phyloP scores from a whole-genome alignment of 306 rosid genomes.

The Pachyrhizus erosus region DNA sequence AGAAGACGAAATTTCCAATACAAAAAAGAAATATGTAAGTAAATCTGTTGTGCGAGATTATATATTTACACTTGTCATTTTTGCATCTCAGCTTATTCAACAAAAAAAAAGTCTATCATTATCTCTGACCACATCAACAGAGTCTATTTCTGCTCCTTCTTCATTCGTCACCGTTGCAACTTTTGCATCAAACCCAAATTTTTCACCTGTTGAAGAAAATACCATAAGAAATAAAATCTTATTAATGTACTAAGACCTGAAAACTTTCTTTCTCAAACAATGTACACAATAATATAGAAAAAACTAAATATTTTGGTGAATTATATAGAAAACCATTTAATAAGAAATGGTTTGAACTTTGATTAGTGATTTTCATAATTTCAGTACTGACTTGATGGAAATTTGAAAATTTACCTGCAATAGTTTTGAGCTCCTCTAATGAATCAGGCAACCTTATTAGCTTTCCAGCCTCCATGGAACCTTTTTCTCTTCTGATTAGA shows the following conservation, averaged over 20 bases:
- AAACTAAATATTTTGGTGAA: neutral
- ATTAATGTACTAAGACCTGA: neutral
- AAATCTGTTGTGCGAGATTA: neutral
- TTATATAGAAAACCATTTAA: neutral
- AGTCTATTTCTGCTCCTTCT: conserved; percentile 82
- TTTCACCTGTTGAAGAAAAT: conserved; percentile 62
- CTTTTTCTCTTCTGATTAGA: conserved; percentile 54
- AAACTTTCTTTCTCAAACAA: conserved; percentile 13
- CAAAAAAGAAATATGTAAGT: neutral
- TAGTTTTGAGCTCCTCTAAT: conserved; percentile 69
- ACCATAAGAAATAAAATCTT: conserved; percentile 7
- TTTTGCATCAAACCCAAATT: conserved; percentile 64
- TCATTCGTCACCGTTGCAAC: conserved; percentile 65
- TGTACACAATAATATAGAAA: neutral
- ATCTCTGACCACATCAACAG: conserved; percentile 82
- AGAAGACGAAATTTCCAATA: conserved; percentile 14
- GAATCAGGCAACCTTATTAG: conserved; percentile 79
- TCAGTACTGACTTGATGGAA: neutral
- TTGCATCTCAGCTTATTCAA: conserved; percentile 43
- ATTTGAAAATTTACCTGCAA: conserved; percentile 68
- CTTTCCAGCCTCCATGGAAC: conserved; percentile 70
- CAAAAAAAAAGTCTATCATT: conserved; percentile 74
- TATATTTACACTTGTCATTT: conserved; percentile 36
- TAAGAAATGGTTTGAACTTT: conserved; percentile 1
- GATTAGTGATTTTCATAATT: neutral